phyloP scores from a whole-genome alignment of 768 basidiomycete species.

The Lentinus tigrinus region DNA sequence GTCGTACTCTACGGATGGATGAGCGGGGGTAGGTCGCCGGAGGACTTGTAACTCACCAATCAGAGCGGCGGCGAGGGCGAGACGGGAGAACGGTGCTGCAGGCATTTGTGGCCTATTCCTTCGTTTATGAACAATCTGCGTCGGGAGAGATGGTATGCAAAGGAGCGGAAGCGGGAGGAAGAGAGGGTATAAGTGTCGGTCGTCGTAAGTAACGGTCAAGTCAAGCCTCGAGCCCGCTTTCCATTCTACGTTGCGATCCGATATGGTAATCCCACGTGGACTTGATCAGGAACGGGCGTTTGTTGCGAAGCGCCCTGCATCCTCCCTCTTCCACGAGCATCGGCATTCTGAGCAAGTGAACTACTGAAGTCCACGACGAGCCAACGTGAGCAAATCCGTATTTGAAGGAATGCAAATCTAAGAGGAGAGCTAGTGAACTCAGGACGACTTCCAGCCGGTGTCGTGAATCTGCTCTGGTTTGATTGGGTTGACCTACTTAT shows the following conservation, averaged over 20 bases:
- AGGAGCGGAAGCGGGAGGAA: background rate
- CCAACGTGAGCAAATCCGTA: too few relatives aligned
- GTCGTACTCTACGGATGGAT: constrained; percentile 69
- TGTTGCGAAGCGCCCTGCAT: too few relatives aligned
- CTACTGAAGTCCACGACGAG: too few relatives aligned
- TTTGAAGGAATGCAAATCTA: too few relatives aligned
- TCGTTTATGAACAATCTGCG: background rate
- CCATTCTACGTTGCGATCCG: background rate
- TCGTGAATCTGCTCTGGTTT: too few relatives aligned
- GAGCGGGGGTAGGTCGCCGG: background rate
- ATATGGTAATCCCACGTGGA: background rate
- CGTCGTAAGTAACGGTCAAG: too few relatives aligned
- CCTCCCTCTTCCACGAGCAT: too few relatives aligned
- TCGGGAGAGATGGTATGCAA: background rate
- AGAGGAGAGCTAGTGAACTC: too few relatives aligned
- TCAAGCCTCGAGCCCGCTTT: too few relatives aligned
- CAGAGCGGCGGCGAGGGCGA: constrained; percentile 84
- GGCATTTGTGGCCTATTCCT: background rate
- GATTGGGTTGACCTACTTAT: too few relatives aligned
- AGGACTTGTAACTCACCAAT: constrained; percentile 50
- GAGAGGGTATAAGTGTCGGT: background rate
- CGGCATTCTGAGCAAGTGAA: too few relatives aligned
- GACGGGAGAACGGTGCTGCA: constrained; percentile 58
- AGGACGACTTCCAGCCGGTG: too few relatives aligned
- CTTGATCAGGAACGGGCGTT: background rate